Conservation (phyloP, 2,329 filamentous ascomycete species). For the Tolypocladium guangdongense region DNA sequence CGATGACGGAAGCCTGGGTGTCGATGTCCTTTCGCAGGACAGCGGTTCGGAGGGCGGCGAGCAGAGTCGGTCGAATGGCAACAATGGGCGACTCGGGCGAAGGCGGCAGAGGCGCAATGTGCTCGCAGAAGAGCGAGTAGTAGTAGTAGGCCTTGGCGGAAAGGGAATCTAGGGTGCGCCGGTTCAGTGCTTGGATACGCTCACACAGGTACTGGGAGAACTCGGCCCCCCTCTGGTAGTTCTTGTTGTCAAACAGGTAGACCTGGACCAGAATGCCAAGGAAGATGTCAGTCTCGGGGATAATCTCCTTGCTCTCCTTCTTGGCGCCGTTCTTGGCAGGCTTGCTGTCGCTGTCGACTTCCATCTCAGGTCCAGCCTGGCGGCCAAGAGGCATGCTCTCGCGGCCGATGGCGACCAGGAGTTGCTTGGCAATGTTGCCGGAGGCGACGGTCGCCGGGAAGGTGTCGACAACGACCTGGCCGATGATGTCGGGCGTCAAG, state of each 20-base stretch:
- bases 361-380: constrained; percentile 54
- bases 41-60: constrained; percentile 85
- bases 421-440: constrained; percentile 54
- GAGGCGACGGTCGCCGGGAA: constrained; percentile 54
- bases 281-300: constrained; percentile 84
- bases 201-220: constrained; percentile 80
- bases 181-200: constrained; percentile 79
- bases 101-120: constrained; percentile 75
- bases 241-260: constrained; percentile 75
- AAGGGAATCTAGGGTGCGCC: constrained; percentile 85
- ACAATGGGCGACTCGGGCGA: constrained; percentile 83
- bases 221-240: constrained; percentile 66
- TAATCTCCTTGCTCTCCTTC: constrained; percentile 62
- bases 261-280: constrained; percentile 80
- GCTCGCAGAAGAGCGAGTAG: constrained; percentile 90
- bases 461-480: constrained; percentile 70
- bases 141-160: constrained; percentile 97
- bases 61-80: constrained; percentile 71
- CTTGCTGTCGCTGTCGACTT: constrained; percentile 55
- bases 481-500: constrained; percentile 69
- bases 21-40: constrained; percentile 94
- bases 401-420: constrained; percentile 60
- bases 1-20: constrained; percentile 93
- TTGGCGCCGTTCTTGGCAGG: constrained; percentile 43
- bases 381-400: constrained; percentile 52